phyloP scores from a whole-genome alignment of 2,329 filamentous ascomycete genomes.

The Claviceps arundinis region DNA sequence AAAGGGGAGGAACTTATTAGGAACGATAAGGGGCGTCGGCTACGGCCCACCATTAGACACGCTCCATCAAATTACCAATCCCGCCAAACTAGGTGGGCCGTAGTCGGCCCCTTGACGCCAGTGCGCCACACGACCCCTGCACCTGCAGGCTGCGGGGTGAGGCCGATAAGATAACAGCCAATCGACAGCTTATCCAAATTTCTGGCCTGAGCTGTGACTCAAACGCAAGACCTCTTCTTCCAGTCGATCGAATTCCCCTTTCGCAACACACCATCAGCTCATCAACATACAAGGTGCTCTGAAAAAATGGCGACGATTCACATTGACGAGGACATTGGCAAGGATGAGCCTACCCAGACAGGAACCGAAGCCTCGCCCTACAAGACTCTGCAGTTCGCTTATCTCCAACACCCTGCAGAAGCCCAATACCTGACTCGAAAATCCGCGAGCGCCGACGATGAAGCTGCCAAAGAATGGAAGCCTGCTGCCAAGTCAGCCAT shows the following conservation, averaged over 20 bases:
- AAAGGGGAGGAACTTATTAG: too few species aligned
- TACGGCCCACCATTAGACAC: too few species aligned
- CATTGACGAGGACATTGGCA: constrained; percentile 64
- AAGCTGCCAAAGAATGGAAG: constrained; percentile 19
- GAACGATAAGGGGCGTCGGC: neutral
- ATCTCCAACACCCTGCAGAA: constrained; percentile 33
- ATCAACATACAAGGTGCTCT: constrained; percentile 2
- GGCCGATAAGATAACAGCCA: neutral
- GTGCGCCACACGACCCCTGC: neutral
- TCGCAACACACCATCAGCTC: neutral
- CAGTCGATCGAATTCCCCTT: neutral
- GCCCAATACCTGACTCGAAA: constrained; percentile 25
- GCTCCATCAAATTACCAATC: too few species aligned
- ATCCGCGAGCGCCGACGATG: constrained; percentile 38
- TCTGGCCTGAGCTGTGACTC: neutral
- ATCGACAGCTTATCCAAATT: neutral
- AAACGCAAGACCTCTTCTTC: neutral
- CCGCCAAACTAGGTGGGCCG: too few species aligned
- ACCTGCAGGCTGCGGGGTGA: neutral
- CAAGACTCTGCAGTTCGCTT: constrained; percentile 69
- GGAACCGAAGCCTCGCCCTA: constrained; percentile 64
- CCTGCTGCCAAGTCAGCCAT: constrained; percentile 11
- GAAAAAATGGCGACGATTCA: constrained; percentile 21
- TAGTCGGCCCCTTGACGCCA: constrained; percentile 1
- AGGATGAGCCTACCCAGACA: constrained; percentile 52